These are phyloP conservation scores for Vigna angularis DNA, from an alignment of 306 rosid species.

Conservation along the genomic window DNA sequence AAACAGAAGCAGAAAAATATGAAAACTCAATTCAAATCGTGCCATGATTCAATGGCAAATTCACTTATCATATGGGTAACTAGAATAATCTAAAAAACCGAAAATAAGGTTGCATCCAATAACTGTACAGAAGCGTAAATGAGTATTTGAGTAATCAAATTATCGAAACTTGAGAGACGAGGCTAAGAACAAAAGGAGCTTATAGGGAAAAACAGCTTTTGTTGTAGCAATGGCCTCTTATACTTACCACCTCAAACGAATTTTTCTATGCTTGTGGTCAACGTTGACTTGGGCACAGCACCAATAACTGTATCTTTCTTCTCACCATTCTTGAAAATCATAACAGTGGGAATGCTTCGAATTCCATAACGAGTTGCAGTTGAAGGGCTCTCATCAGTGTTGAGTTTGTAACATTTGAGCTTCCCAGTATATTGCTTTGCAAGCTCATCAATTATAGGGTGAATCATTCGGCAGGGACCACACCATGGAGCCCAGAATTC, in stretches of 20 bases:
- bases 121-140: slow-evolving; percentile 58
- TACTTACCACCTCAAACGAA: slow-evolving; percentile 64
- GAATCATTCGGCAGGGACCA: slow-evolving; percentile 98
- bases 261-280: slow-evolving; percentile 85
- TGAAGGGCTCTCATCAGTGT: slow-evolving; percentile 74
- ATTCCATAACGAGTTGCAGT: slow-evolving; percentile 80
- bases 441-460: slow-evolving; percentile 79
- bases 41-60: slow-evolving; percentile 9
- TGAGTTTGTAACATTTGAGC: slow-evolving; percentile 86
- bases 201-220: slow-evolving; percentile 46
- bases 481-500: slow-evolving; percentile 99
- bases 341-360: slow-evolving; percentile 88
- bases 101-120: slow-evolving; percentile 45
- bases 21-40: slow-evolving; percentile 23
- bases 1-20: slow-evolving; percentile 12
- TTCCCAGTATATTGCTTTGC: slow-evolving; percentile 75
- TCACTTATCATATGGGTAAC: slow-evolving; percentile 34
- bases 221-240: slow-evolving; percentile 39
- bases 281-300: slow-evolving; percentile 84
- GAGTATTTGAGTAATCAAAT: slow-evolving; percentile 50
- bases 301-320: slow-evolving; percentile 89
- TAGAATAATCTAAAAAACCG: slow-evolving; percentile 43
- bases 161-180: slow-evolving; percentile 41
- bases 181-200: slow-evolving; percentile 42
- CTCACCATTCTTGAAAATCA: slow-evolving; percentile 84